Evolutionary conservation across 345 rosid genomes (phyloP).

Genomic region (Hibiscus trionum): DNA sequence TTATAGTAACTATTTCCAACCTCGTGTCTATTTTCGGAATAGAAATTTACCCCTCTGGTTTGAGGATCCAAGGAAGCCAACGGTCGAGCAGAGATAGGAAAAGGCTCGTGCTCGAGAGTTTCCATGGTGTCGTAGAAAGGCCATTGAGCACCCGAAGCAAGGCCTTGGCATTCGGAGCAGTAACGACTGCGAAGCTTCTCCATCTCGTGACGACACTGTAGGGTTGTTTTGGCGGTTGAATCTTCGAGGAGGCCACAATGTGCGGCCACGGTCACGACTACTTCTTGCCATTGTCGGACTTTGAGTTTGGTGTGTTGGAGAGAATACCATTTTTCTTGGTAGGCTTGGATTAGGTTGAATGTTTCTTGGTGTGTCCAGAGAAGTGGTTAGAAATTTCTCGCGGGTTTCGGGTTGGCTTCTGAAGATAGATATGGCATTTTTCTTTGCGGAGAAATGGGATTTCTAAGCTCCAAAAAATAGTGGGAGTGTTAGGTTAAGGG

Average conservation of each 20-base stretch:
- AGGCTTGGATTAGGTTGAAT: constrained; percentile 46
- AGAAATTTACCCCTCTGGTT: background rate
- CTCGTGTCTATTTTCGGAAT: background rate
- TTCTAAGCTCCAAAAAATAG: too few species aligned
- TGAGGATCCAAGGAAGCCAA: constrained; percentile 22
- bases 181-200: constrained; percentile 69
- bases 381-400: constrained; percentile 30
- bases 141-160: constrained; percentile 33
- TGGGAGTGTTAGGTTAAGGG: too few species aligned
- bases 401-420: too few species aligned
- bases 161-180: constrained; percentile 44
- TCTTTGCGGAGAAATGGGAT: too few species aligned
- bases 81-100: constrained; percentile 50
- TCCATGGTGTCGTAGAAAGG: constrained; percentile 57
- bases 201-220: constrained; percentile 81
- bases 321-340: constrained; percentile 61
- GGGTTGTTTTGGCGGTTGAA: constrained; percentile 26
- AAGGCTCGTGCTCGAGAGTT: constrained; percentile 52
- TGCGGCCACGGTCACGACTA: constrained; percentile 23
- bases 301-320: constrained; percentile 57
- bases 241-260: too few species aligned
- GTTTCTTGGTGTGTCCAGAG: constrained; percentile 76
- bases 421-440: too few species aligned
- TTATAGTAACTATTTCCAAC: background rate
- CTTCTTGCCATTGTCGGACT: constrained; percentile 63